Base-by-base conservation (phyloP, 2,329 filamentous ascomycete genomes). In the Ampelomyces quisqualis region DNA sequence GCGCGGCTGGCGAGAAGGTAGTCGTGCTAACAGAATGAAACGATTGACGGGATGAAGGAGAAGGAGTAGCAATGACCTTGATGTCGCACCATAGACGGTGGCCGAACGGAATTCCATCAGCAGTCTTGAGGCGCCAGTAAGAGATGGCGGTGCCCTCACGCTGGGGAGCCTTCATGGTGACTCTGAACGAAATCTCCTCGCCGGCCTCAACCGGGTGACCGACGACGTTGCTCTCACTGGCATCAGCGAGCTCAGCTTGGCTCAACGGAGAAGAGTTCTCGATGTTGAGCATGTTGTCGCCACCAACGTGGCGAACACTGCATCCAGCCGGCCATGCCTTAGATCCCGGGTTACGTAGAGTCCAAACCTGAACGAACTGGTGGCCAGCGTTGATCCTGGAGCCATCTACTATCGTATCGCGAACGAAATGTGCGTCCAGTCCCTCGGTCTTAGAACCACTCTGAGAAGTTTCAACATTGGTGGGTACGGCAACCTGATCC, bases 81-180 rank as follows among this genome's bases (percentile, higher is more conserved):
- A 98, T 81, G 53, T 97, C 90, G 64, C 91, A 96, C 91, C 91
- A 98, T 33, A 98, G 77, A 60, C 90, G 87, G 73, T 96, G 88
- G 26, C 93, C 93, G 53, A 97, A 96, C 51, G 88, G 86, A 51
- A 79, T 75, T 17, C 90, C 90, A 42, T 88, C 83, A 6, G 82
- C 77, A 44, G 88, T 83, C 57, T 90, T 94, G 53, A 98, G 75
- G 49, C 91, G 90, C 93, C 93, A 98, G 78, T 96, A 96, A 2
- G 93, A 97, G 61, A 95, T 93, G 45, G 84, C 78, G 68, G 85
- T 87, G 40, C 91, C 90, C 39, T 81, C 72, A 34, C 86, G 86
- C 37, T 75, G 70, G 11, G 91, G 90, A 13, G 89, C 88, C 68
- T 89, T 88, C 68, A 98, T 82, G 28, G 85, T 74, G 23, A 96